Base-by-base conservation (phyloP, 192 early-diverging fungal species). In the Entomortierella beljakovae region DNA sequence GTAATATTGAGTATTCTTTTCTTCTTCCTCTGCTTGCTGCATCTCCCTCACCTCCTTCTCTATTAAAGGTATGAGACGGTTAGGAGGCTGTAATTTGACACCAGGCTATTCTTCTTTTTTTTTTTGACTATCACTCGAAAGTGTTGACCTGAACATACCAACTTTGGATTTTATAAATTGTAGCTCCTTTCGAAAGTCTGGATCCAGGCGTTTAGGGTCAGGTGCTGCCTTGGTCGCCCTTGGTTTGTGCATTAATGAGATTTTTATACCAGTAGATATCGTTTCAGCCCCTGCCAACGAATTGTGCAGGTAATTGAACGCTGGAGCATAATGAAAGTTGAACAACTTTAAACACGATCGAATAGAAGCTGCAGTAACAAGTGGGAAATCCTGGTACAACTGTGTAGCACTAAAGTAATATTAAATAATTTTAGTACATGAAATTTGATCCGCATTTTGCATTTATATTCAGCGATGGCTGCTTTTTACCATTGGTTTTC, bases 311-410 rank as follows among this genome's bases (percentile, higher is more conserved):
- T 60, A 68, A 1, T 70, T 60, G 51, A 65, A 79, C 1, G 68
- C 29, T 16, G 75, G 75, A 0, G 25, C 51, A 43, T 79, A 79
- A 15, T 79, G 75, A 22, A 29, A 65, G 2, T 15, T 23, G 53
- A 53, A 50, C 35, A 51, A 42, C 3, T 52, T 25, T 11, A 79
- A 25, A 23, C 55, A 57, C 13, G 61, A 11, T 13, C 62, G 46
- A 34, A 79, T 79, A 2, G 67, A 64, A 2, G 37, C 8, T 0
- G 75, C 43, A 5, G 64, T 18, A 20, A 79, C 26, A 35, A 22
- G 40, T 7, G 75, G 75, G n/a, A 79, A 79, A 51, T 79, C 75
- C 20, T 79, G 75, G 25, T 57, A 79, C 38, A 79, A 8, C 22
- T 70, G 75, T 7, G 8, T 60, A 11, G 68, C 61, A 56, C 75